Evolutionary conservation across 768 basidiomycete species (phyloP), one percentile per base, ranked within the genome.

Genomic region (Suillus decipiens): DNA sequence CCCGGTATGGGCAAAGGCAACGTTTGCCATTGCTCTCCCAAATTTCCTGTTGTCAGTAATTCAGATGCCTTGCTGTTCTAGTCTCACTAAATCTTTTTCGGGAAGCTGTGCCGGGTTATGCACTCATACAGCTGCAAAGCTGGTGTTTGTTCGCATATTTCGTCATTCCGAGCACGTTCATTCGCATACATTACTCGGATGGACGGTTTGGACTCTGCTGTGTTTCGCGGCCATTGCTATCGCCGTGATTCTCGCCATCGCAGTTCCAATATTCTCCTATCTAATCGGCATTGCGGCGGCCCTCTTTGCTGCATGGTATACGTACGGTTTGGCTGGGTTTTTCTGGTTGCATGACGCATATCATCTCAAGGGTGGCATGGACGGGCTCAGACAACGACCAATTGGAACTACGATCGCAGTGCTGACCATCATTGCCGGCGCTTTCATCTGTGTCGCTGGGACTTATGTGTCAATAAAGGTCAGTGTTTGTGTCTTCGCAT

Each of bases 281-380:
- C 71, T 86, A 42, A 82, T 83, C 37, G 82, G 84, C 15, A 81
- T 86, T 63, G 71, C 82, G 14, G 84, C 84, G 10, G 75, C 83
- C 19, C 73, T 85, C 24, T 86, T 86, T 64, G 84, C 84, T 7
- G 78, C 81, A n/a, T 85, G 85, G 83, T 86, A 82, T 67, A 85
- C 84, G 15, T 84, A 84, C 64, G 83, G 84, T 33, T 33, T 72
- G 9, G 82, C 82, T 10, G 82, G 84, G 1, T 82, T 81, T 65
- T 86, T 85, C 72, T 85, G 82, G 81, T 62, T 85, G 31, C 75
- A 83, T 64, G 83, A 86, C 68, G 72, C 75, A 14, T 81, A 81
- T 63, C 72, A 83, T 64, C 65, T 80, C 14, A 72, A 76, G 53
- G 81, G 79, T 5, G 77, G 77, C 50, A 72, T 71, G 43, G 57